These are phyloP conservation scores for Fraxinus americana DNA, from an alignment of 257 asterid species.

Conservation along the genomic window DNA sequence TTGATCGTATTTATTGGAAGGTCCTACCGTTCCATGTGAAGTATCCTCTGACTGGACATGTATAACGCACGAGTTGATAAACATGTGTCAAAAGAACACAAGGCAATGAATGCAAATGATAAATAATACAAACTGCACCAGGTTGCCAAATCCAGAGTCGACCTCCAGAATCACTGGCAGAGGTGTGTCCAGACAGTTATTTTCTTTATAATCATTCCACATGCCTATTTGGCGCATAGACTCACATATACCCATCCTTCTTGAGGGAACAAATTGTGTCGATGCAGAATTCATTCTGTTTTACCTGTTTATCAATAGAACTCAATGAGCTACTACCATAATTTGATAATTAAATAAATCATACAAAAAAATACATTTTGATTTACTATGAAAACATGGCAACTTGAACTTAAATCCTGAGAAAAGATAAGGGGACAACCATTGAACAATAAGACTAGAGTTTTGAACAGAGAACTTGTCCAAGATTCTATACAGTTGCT, in stretches of 20 bases:
- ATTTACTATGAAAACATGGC: neutral
- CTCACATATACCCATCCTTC: constrained; percentile 80
- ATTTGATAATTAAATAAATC: neutral
- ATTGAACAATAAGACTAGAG: neutral
- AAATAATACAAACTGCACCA: constrained; percentile 39
- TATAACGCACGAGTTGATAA: constrained; percentile 11
- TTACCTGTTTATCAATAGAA: constrained; percentile 27
- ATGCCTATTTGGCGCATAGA: constrained; percentile 65
- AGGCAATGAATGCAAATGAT: neutral
- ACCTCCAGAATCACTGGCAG: constrained; percentile 52
- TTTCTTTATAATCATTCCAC: constrained; percentile 79
- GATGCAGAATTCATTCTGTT: constrained; percentile 67
- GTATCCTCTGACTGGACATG: constrained; percentile 65
- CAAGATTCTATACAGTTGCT: neutral
- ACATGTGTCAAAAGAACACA: neutral
- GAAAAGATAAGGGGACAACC: neutral
- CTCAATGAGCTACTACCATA: constrained; percentile 13
- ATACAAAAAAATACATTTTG: constrained; percentile 11
- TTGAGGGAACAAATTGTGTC: constrained; percentile 69
- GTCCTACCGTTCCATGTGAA: constrained; percentile 68
- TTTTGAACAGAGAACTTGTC: neutral
- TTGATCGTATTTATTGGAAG: constrained; percentile 69
- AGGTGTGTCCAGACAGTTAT: constrained; percentile 48
- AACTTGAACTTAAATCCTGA: neutral
- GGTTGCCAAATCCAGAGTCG: constrained; percentile 55